These are phyloP conservation scores for Trichoderma atrobrunneum DNA, from an alignment of 2,329 filamentous ascomycete genomes.

Conservation along the genomic window DNA sequence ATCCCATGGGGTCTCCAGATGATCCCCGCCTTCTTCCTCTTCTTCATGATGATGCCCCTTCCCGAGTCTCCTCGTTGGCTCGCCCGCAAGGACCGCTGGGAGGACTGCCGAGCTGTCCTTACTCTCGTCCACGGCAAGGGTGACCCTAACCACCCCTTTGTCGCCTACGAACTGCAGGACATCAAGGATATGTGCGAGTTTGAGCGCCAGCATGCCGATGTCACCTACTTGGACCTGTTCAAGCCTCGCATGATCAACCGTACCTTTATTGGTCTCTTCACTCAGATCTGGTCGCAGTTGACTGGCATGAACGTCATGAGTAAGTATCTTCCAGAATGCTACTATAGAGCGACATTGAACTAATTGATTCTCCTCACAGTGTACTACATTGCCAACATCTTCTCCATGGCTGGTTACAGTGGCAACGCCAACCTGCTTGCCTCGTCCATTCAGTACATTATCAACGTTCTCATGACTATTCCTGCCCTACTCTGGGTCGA, in stretches of 20 bases:
- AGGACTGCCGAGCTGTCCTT: slow-evolving; percentile 52
- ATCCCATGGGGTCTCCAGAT: slow-evolving; percentile 66
- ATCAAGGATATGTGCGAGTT: slow-evolving; percentile 73
- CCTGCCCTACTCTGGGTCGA: slow-evolving; percentile 74
- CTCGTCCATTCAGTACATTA: slow-evolving; percentile 60
- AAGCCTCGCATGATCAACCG: slow-evolving; percentile 61
- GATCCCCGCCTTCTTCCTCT: slow-evolving; percentile 58
- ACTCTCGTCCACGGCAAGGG: slow-evolving; percentile 64
- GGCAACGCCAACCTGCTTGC: slow-evolving; percentile 52
- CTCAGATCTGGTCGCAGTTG: slow-evolving; percentile 57
- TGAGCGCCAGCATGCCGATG: slow-evolving; percentile 66
- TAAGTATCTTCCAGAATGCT: slow-evolving; percentile 29
- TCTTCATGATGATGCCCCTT: slow-evolving; percentile 57
- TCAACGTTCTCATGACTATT: slow-evolving; percentile 77
- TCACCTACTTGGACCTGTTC: slow-evolving; percentile 70
- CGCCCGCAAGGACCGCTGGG: slow-evolving; percentile 59
- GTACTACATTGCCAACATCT: slow-evolving; percentile 58
- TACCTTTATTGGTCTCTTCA: slow-evolving; percentile 50
- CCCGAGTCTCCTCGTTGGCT: slow-evolving; percentile 64
- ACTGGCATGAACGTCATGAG: slow-evolving; percentile 59
- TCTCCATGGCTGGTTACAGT: slow-evolving; percentile 39
- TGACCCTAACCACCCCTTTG: slow-evolving; percentile 62
- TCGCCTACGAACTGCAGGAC: slow-evolving; percentile 65
- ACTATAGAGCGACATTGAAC: background rate
- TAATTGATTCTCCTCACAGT: slow-evolving; percentile 34